Conservation (phyloP, 257 asterid species). For the Coffea canephora region DNA sequence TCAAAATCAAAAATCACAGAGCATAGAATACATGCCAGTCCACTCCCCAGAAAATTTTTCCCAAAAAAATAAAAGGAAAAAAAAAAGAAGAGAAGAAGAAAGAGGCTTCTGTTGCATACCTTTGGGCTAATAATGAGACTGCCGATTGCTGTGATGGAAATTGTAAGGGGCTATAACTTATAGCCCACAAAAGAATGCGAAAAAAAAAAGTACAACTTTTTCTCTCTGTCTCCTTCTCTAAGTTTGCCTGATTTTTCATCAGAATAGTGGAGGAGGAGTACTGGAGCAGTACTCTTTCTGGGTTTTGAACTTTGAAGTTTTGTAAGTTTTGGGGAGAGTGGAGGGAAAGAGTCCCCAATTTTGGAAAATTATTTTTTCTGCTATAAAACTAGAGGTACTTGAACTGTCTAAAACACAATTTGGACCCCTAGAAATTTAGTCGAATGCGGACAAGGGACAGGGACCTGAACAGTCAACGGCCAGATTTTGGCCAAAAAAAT, state of each 20-base stretch:
- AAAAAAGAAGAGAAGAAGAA: background rate
- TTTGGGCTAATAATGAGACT: background rate
- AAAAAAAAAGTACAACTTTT: background rate
- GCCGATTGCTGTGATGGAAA: background rate
- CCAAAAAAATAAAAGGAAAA: background rate
- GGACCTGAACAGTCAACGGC: too few species aligned
- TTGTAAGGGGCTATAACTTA: too few species aligned
- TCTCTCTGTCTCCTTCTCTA: background rate
- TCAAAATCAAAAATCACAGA: background rate
- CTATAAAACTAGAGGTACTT: too few species aligned
- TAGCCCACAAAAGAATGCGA: background rate
- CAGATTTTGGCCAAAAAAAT: too few species aligned
- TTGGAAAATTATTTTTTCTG: background rate
- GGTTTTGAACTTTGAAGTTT: background rate
- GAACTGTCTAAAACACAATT: too few species aligned
- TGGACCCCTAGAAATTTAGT: too few species aligned
- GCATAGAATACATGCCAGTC: too few species aligned
- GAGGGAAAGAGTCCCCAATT: conserved; percentile 3
- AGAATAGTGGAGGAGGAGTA: background rate
- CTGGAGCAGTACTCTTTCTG: too few species aligned
- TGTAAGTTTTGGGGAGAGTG: conserved; percentile 3
- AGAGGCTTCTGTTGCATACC: background rate
- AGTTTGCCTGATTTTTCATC: background rate
- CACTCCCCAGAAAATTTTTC: background rate
- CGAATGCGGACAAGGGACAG: too few species aligned